Base-by-base conservation (phyloP, 441 rosid species). In the Erodium chrysanthum region DNA sequence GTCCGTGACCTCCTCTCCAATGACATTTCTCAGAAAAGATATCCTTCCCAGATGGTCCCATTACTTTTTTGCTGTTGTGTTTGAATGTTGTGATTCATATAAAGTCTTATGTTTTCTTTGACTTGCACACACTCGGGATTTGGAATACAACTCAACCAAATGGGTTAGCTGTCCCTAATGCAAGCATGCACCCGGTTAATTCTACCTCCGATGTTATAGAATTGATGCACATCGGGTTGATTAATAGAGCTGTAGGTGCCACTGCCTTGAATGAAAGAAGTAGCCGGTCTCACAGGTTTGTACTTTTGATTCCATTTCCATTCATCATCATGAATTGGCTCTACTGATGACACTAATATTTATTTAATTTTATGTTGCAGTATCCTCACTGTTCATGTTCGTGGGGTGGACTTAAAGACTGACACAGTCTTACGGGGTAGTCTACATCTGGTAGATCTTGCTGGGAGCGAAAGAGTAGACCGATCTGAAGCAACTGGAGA, bases 151-250 rank as follows among this genome's bases (percentile, higher is more conserved):
- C 91, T 66, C 92, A 83, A 78, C 82, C 89, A 65, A 88, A 87
- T 79, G 98, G 98, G 78, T 75, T 95, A 73, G 97, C 93, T 33
- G 99, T 95, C 52, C 99, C 98, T 72, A 96, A 90, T 72, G 98
- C 99, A 50, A 88, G 83, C 78, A 90, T 95, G 86, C 91, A 87
- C 63, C 73, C 84, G 20, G 99, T 95, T 50, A 81, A 82, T 65
- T 85, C 95, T 64, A 88, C 97, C 17, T 65, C 85, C 67, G 97
- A 90, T 77, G 99, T 95, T 3, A 68, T 92, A 60, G 88, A 90
- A 60, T 75, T 95, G 73, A 95, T 95, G 97, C 80, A 80, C 56
- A 71, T 86, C 66, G 98, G 98, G 50, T 73, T 90, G 35, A 83
- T 78, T 82, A 90, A 95, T 73, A 86, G 98, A 76, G 88, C 96